phyloP scores from a whole-genome alignment of 2,329 filamentous ascomycete species.

The Trichoderma sp. region DNA sequence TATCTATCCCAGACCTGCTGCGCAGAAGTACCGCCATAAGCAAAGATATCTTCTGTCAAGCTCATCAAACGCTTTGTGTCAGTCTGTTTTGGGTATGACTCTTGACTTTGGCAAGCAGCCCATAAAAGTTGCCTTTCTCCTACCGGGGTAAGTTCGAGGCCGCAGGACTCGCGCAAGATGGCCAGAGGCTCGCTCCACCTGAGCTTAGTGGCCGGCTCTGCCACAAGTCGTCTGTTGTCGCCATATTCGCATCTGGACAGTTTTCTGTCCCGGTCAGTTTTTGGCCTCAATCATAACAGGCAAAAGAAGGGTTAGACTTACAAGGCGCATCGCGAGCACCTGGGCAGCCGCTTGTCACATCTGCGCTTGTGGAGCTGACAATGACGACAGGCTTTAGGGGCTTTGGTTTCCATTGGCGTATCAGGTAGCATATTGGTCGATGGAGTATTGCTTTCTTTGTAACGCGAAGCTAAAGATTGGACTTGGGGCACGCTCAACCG shows the following conservation, averaged over 20 bases:
- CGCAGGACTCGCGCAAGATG: conserved; percentile 6
- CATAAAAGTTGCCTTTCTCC: conserved; percentile 24
- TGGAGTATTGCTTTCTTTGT: not conserved
- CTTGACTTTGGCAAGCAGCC: not conserved
- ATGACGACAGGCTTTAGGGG: not conserved
- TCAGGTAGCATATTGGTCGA: not conserved
- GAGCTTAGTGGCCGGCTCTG: not conserved
- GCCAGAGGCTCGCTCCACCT: conserved; percentile 10
- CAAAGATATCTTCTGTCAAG: conserved; percentile 7
- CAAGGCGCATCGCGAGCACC: conserved; percentile 16
- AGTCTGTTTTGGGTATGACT: not conserved
- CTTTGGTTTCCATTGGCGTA: not conserved
- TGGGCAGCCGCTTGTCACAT: conserved; percentile 18
- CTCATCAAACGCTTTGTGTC: not conserved
- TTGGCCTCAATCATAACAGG: not conserved
- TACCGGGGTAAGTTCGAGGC: conserved; percentile 7
- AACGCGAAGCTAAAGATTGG: not conserved
- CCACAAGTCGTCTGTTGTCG: not conserved
- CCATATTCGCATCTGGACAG: conserved; percentile 16
- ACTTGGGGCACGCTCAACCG: not conserved
- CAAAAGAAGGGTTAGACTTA: not conserved
- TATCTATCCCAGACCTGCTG: not conserved
- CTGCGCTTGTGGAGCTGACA: conserved; percentile 19
- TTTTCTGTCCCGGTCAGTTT: not conserved
- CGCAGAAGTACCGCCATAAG: conserved; percentile 4